Evolutionary conservation across 257 asterid species (phyloP).

Genomic region (Salvia rosmarinus): DNA sequence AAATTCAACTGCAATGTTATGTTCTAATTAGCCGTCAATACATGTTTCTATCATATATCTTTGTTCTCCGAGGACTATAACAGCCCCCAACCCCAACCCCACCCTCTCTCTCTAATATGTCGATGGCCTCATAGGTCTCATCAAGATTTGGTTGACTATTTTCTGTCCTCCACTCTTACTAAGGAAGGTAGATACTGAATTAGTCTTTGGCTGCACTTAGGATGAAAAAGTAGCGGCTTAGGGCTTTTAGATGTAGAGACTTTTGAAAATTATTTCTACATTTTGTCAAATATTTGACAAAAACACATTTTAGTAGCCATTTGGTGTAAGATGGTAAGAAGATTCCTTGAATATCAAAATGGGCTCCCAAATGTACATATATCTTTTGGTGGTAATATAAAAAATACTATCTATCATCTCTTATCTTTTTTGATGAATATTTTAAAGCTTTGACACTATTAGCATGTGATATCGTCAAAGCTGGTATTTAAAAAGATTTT

Average conservation of each 20-base stretch:
- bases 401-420: not conserved
- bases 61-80: not conserved
- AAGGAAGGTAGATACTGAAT: not conserved
- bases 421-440: not conserved
- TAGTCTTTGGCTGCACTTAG: not conserved
- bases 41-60: not conserved
- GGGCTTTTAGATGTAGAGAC: not conserved
- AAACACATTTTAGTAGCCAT: not conserved
- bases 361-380: not conserved
- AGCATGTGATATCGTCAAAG: not conserved
- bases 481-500: not conserved
- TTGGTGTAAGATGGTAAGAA: not conserved
- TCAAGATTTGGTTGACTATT: not conserved
- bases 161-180: not conserved
- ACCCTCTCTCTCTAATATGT: not conserved
- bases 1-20: not conserved
- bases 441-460: slow-evolving; percentile 1
- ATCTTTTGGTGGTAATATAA: not conserved
- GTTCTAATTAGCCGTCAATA: not conserved
- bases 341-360: not conserved
- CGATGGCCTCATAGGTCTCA: not conserved
- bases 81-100: too few species aligned
- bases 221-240: not conserved
- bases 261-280: not conserved
- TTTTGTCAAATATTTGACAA: not conserved